Conservation (phyloP, 148 eudicot genomes). For the Salicornia ramosissima region DNA sequence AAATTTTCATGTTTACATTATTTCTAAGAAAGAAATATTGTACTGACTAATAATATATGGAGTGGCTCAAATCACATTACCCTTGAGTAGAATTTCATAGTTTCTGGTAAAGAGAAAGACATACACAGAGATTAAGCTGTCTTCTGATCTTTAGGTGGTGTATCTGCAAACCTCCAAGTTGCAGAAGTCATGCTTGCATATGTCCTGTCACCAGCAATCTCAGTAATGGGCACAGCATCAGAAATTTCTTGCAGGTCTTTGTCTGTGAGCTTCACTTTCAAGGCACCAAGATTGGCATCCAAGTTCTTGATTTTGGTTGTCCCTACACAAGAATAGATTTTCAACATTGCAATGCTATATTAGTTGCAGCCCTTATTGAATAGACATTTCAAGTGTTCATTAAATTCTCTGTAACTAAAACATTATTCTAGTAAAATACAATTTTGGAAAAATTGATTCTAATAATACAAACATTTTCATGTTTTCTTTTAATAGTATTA, state of each 20-base stretch:
- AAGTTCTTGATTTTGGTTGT: conserved; percentile 45
- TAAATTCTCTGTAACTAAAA: background rate
- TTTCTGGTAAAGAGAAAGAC: background rate
- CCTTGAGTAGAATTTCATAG: background rate
- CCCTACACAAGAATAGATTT: conserved; percentile 23
- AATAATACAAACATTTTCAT: too few relatives aligned
- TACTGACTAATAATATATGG: background rate
- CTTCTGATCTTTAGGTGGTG: conserved; percentile 16
- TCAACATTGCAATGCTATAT: background rate
- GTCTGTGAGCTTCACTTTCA: conserved; percentile 34
- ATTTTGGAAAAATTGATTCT: too few relatives aligned
- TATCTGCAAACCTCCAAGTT: conserved; percentile 24
- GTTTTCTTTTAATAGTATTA: too few relatives aligned
- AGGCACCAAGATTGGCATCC: conserved; percentile 35
- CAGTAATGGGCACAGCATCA: conserved; percentile 38
- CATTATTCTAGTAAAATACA: background rate
- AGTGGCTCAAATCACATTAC: background rate
- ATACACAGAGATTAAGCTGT: background rate
- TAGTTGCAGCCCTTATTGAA: background rate
- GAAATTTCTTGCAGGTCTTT: conserved; percentile 39
- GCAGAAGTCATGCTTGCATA: conserved; percentile 12
- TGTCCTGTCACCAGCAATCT: conserved; percentile 28
- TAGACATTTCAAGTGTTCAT: background rate
- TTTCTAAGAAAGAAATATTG: background rate
- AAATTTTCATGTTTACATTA: background rate